Evolutionary conservation across 169 alveolate genomes (phyloP).

Genomic region (Cryptosporidium baileyi): DNA sequence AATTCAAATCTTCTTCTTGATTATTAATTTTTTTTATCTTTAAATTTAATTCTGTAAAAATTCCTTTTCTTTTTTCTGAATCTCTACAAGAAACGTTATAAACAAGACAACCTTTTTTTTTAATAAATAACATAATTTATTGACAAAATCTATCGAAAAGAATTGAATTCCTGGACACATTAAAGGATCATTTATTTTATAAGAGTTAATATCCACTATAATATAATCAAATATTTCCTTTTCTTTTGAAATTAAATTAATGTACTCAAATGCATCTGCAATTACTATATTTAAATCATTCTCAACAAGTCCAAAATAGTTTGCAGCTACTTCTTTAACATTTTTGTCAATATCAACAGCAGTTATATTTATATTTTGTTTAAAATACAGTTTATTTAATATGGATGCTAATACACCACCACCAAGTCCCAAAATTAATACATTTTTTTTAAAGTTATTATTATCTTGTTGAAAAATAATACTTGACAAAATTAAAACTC

Average conservation of each 20-base stretch:
- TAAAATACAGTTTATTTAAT: neutral
- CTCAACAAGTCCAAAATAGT: conserved; percentile 25
- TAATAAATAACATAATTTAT: neutral
- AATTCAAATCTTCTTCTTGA: neutral
- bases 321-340: conserved; percentile 12
- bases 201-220: conserved; percentile 48
- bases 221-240: conserved; percentile 16
- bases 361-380: neutral
- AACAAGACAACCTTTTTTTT: conserved; percentile 14
- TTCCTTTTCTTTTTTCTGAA: neutral
- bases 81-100: conserved; percentile 58
- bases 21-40: neutral
- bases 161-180: conserved; percentile 64
- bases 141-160: neutral
- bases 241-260: neutral
- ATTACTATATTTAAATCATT: neutral
- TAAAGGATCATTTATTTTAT: conserved; percentile 36
- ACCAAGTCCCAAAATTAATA: conserved; percentile 45
- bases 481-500: conserved; percentile 33
- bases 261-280: conserved; percentile 32
- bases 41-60: neutral
- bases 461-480: neutral
- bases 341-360: conserved; percentile 41
- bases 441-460: neutral
- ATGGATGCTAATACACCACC: conserved; percentile 44